phyloP scores from a whole-genome alignment of 2,329 filamentous ascomycete genomes.

The Trichoderma oligosporum region DNA sequence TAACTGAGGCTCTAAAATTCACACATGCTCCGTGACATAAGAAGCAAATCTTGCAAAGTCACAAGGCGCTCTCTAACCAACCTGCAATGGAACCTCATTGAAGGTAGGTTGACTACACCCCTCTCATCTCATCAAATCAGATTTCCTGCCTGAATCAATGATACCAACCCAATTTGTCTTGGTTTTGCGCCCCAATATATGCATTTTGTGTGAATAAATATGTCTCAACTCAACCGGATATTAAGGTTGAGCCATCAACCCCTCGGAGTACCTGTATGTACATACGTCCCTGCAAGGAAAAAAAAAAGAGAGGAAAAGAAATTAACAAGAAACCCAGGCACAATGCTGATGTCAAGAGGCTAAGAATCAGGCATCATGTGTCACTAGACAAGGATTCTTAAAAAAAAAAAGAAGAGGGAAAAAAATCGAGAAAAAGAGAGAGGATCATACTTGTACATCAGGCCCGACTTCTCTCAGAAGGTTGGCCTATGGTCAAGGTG shows the following conservation, averaged over 20 bases:
- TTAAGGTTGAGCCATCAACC: no score
- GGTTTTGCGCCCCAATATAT: neutral
- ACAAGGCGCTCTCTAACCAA: neutral
- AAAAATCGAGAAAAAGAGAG: neutral
- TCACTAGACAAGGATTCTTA: no score
- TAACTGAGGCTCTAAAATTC: neutral
- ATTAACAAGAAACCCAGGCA: no score
- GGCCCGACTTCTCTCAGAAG: neutral
- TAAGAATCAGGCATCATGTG: no score
- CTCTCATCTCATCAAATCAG: constrained; percentile 1
- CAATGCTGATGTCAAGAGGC: no score
- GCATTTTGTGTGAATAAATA: neutral
- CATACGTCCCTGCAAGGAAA: neutral
- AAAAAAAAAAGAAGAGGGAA: neutral
- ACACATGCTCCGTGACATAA: neutral
- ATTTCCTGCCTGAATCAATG: neutral
- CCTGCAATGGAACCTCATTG: constrained; percentile 7
- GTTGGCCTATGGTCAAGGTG: neutral
- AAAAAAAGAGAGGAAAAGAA: no score
- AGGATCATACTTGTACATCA: neutral
- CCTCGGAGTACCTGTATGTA: neutral
- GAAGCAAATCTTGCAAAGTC: neutral
- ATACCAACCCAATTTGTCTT: neutral
- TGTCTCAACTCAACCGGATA: neutral
- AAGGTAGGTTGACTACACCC: neutral